Base-by-base conservation (phyloP, 2,329 filamentous ascomycete genomes). In the Neofusicoccum cordaticola region DNA sequence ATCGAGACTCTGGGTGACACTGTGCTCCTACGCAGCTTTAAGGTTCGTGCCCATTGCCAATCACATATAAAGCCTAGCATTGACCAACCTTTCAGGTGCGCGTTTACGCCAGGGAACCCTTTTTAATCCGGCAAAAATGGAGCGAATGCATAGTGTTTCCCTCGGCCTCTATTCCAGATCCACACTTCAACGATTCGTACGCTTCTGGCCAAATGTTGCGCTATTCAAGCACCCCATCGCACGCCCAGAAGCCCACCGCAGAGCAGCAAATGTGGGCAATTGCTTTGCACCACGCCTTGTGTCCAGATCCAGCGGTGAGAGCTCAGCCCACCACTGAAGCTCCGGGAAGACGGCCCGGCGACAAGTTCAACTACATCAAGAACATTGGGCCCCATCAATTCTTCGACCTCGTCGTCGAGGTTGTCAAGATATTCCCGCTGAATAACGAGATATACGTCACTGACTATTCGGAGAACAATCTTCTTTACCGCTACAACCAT, bases 401-500 rank as follows among this genome's bases (percentile, higher is more conserved):
- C 71, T 86, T 84, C 70, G 87, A 97, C 72, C 73, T 96, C 1
- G 80, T 91, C 17, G 92, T 85, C 1, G 85, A 93, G 71, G 86
- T 96, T 2, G 84, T 93, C 52, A 87, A 84, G 68, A 78, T 83
- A 0, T 85, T 80, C 68, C 71, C 77, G 2, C 69, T 63, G 11
- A 53, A 50, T 13, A 73, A 70, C 8, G 76, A 86, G 4, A 68
- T 97, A 0, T 93, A 93, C 80, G 79, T 96, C 17, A 90, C 91
- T 0, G 93, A 97, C 75, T 97, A 93, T 74, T 96, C 92, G 0
- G 79, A 85, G 58, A 92, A 97, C 71, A 71, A 81, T 0, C 66
- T 71, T 0, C 87, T 97, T 65, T 88, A 83, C 68, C 76, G 87
- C 41, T 86, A 86, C 65, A 70, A 72, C 13, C 72, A 79, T 39